phyloP scores from a whole-genome alignment of 768 basidiomycete genomes.

The Lactarius tabidus region DNA sequence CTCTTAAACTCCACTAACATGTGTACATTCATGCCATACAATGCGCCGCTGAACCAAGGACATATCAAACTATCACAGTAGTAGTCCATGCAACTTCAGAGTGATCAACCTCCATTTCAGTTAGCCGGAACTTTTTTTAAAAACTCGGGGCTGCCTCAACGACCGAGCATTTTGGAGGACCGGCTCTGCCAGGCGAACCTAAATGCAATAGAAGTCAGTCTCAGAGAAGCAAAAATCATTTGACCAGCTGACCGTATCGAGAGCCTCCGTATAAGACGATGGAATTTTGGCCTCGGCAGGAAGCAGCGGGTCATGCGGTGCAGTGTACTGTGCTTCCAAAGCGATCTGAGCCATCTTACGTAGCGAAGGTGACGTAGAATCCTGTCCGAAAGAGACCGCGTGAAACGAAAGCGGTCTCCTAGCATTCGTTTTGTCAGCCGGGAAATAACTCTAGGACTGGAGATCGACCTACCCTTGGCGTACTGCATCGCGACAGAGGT shows the following conservation, averaged over 20 bases:
- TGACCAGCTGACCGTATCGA: conserved; percentile 6
- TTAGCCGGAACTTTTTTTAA: too few relatives aligned
- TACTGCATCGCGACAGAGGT: conserved; percentile 41
- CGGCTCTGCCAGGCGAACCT: too few relatives aligned
- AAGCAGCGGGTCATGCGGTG: conserved; percentile 38
- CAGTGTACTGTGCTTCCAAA: conserved; percentile 41
- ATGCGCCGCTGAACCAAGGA: too few relatives aligned
- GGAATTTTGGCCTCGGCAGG: neutral
- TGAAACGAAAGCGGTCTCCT: conserved; percentile 58
- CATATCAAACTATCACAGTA: neutral
- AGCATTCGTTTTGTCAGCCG: neutral
- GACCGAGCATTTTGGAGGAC: too few relatives aligned
- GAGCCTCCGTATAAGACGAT: conserved; percentile 44
- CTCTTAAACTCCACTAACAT: too few relatives aligned
- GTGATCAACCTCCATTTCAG: neutral
- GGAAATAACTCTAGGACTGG: neutral
- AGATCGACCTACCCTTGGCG: conserved; percentile 40
- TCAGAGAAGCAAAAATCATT: too few relatives aligned
- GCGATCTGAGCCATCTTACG: conserved; percentile 54
- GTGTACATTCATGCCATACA: too few relatives aligned
- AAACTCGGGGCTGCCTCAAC: too few relatives aligned
- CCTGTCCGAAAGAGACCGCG: conserved; percentile 50
- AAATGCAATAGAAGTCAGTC: neutral
- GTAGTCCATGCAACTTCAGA: neutral
- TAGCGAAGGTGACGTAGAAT: conserved; percentile 32